phyloP scores from a whole-genome alignment of 495 filamentous ascomycete species.

The Penicillium riverlandense region DNA sequence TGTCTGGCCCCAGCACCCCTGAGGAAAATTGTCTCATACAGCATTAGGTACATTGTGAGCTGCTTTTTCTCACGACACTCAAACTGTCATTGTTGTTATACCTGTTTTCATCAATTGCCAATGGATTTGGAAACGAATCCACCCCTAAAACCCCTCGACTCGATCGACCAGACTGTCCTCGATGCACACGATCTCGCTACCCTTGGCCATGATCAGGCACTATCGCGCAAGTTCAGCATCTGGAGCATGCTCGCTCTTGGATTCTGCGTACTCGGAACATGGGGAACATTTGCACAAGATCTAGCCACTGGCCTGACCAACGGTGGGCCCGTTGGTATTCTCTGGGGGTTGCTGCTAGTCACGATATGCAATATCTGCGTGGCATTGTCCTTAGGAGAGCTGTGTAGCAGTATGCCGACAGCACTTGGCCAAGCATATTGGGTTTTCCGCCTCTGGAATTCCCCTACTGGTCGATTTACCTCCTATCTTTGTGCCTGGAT shows the following conservation, averaged over 20 bases:
- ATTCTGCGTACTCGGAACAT: slow-evolving; percentile 41
- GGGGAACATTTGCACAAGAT: slow-evolving; percentile 39
- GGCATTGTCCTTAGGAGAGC: slow-evolving; percentile 36
- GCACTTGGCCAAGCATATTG: slow-evolving; percentile 40
- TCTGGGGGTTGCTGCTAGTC: slow-evolving; percentile 40
- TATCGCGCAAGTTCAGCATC: slow-evolving; percentile 41
- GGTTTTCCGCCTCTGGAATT: slow-evolving; percentile 32
- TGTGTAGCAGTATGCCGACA: slow-evolving; percentile 42
- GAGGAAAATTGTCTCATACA: too few relatives aligned
- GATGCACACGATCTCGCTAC: slow-evolving; percentile 44
- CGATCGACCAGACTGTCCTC: slow-evolving; percentile 27
- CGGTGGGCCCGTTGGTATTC: slow-evolving; percentile 36
- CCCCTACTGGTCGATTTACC: slow-evolving; percentile 24
- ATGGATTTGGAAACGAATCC: too few relatives aligned
- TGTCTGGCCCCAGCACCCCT: too few relatives aligned
- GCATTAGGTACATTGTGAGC: too few relatives aligned
- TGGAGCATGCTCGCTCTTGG: slow-evolving; percentile 39
- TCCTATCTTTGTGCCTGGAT: slow-evolving; percentile 44
- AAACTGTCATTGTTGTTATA: too few relatives aligned
- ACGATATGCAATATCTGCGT: slow-evolving; percentile 38
- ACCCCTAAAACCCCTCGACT: slow-evolving; percentile 9
- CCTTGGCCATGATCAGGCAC: slow-evolving; percentile 42
- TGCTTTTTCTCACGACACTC: too few relatives aligned
- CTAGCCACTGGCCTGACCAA: slow-evolving; percentile 36
- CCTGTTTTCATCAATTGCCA: too few relatives aligned